These are phyloP conservation scores for Pulveroboletus sp. DNA, from an alignment of 768 basidiomycete genomes.

Conservation along the genomic window DNA sequence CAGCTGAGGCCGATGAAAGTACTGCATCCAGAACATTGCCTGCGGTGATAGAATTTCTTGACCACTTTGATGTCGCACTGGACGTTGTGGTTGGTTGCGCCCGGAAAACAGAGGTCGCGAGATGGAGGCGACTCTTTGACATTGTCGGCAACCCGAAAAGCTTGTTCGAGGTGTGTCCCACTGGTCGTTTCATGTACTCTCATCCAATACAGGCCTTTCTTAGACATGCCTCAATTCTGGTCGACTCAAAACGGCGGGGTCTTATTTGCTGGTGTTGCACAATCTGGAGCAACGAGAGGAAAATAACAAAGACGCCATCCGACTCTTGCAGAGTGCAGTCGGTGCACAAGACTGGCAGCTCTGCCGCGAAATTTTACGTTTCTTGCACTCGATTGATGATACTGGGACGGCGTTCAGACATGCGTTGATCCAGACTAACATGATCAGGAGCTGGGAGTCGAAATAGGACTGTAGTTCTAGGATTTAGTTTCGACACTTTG, in stretches of 20 bases:
- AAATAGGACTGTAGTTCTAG: neutral
- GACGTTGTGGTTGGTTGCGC: slow-evolving; percentile 96
- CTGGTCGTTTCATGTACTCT: neutral
- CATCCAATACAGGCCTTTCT: neutral
- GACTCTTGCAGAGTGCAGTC: slow-evolving; percentile 73
- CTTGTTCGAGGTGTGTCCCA: slow-evolving; percentile 74
- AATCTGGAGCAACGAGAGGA: slow-evolving; percentile 88
- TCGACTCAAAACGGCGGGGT: slow-evolving; percentile 82
- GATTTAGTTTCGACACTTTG: neutral
- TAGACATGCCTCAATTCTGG: slow-evolving; percentile 72
- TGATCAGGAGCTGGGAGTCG: slow-evolving; percentile 18
- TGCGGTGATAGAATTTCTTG: slow-evolving; percentile 81
- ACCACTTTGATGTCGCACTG: slow-evolving; percentile 86
- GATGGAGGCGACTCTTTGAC: slow-evolving; percentile 86
- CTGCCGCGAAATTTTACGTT: slow-evolving; percentile 87
- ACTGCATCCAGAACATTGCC: slow-evolving; percentile 44
- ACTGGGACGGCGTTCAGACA: slow-evolving; percentile 64
- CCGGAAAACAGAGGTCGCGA: slow-evolving; percentile 88
- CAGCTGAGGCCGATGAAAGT: slow-evolving; percentile 31
- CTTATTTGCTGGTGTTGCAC: slow-evolving; percentile 90
- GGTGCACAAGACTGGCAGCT: slow-evolving; percentile 82
- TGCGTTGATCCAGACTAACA: slow-evolving; percentile 52
- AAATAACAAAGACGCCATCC: slow-evolving; percentile 68
- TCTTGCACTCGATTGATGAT: slow-evolving; percentile 89
- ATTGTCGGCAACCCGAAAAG: slow-evolving; percentile 86